A percentile compares a stretch with the other conserved stretches of the same genome.
These are phyloP conservation scores for Thraustochytrium striatum DNA, from an alignment of 352 stramenopile genomes.

Conservation along the genomic window DNA sequence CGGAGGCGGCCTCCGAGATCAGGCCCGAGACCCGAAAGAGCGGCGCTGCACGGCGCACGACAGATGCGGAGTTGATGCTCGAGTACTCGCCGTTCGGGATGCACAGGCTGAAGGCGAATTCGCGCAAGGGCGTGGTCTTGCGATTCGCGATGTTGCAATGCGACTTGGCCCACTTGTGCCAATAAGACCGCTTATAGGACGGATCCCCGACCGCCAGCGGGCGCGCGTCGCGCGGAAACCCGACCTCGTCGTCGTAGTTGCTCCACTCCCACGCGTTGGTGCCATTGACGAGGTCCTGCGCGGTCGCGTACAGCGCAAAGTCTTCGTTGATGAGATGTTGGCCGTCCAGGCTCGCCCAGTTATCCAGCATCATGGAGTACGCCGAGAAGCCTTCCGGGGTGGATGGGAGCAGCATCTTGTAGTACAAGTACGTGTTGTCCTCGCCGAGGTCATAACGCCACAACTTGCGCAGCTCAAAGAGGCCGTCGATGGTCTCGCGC, in stretches of 20 bases:
- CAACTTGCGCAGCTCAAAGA: slow-evolving; percentile 23
- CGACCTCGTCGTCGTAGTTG: slow-evolving; percentile 43
- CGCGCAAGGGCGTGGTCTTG: slow-evolving; percentile 1
- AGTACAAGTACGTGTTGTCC: slow-evolving; percentile 43
- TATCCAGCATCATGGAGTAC: slow-evolving; percentile 34
- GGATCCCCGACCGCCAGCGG: neutral
- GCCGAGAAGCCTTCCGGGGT: neutral
- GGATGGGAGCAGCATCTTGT: neutral
- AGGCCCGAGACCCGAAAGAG: neutral
- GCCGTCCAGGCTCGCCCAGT: slow-evolving; percentile 38
- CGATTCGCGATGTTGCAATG: slow-evolving; percentile 11
- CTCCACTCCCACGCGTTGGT: slow-evolving; percentile 31
- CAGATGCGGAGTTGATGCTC: neutral
- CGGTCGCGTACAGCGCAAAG: slow-evolving; percentile 18
- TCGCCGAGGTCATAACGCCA: slow-evolving; percentile 34
- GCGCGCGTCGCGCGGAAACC: slow-evolving; percentile 25
- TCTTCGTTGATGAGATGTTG: slow-evolving; percentile 1
- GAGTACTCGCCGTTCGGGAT: slow-evolving; percentile 22
- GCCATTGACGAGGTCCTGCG: slow-evolving; percentile 10
- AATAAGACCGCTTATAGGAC: neutral
- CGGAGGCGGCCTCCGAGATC: neutral
- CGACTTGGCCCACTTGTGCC: slow-evolving; percentile 42
- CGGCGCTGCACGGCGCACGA: neutral
- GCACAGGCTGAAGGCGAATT: slow-evolving; percentile 25
- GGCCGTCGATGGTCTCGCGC: neutral